Base-by-base conservation (phyloP, 2,329 filamentous ascomycete genomes). In the Colletotrichum lupini region DNA sequence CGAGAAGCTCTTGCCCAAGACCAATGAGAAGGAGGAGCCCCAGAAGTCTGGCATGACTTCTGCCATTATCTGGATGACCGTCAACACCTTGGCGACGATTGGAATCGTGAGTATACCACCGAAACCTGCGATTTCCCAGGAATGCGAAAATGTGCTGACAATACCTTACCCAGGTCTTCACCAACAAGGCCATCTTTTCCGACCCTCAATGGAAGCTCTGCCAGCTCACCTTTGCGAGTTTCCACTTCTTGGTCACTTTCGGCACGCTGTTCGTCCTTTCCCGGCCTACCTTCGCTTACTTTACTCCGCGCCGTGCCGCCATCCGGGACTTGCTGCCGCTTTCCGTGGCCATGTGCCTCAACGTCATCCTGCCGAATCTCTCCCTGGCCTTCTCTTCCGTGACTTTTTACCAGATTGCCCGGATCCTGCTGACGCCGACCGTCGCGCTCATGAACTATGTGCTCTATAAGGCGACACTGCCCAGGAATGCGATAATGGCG, bases 131-230 rank as follows among this genome's bases (percentile, higher is more conserved):
- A 19, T 12, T 42, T 35, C 9, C n/a, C 56, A 32, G 19, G 9
- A n/a, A 19, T 26, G 22, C 19, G 35, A 49, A 49, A 4, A 9
- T 14, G 60, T 37, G 67, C 72, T 77, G 66, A 76, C 66, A 69
- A 32, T 63, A 58, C 32, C 49, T 55, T 68, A 22, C 2, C 5
- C 53, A 92, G 90, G 90, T 93, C 78, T 93, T 93, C 79, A 91
- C 90, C 55, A 93, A 93, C 83, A 93, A 93, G 81, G 88, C 87
- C 75, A 92, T 93, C 80, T 93, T 93, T 83, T 88, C 88, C 28
- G 88, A 92, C 74, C 87, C 88, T 19, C 87, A 86, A 16, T 85
- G 92, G 78, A 90, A 90, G 78, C 85, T 90, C 35, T 88, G 86
- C 73, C 91, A 93, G 80, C 87, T 92, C 63, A 88, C 89, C 46